A percentile compares a stretch with the other conserved stretches of the same genome.
phyloP scores from a whole-genome alignment of 2,329 filamentous ascomycete species.

The Fusarium nygamai region DNA sequence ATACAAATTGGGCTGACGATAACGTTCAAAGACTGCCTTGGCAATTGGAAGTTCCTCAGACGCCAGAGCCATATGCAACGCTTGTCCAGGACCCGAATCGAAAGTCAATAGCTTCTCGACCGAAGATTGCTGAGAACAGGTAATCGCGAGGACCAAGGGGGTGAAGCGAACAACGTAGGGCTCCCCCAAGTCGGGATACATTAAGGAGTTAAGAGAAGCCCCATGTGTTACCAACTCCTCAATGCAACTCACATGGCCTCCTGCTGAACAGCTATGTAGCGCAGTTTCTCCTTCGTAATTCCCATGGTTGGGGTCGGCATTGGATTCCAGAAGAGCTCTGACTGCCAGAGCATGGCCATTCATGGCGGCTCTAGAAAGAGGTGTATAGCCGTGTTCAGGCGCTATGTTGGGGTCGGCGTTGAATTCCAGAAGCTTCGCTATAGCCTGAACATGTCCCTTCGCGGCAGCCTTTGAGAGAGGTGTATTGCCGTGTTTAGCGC shows the following conservation, averaged over 20 bases:
- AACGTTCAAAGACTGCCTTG: not conserved
- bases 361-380: not conserved
- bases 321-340: not conserved
- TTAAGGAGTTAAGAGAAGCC: not conserved
- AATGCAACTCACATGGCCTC: not conserved
- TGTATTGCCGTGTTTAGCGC: not conserved
- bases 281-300: not conserved
- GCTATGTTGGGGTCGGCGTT: not conserved
- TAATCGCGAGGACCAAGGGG: not conserved
- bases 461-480: not conserved
- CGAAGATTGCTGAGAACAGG: not conserved
- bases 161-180: not conserved
- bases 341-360: not conserved
- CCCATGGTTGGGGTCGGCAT: not conserved
- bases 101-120: not conserved
- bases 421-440: not conserved
- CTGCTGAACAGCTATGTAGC: not conserved
- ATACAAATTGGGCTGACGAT: not conserved
- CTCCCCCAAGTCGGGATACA: not conserved
- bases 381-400: not conserved
- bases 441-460: not conserved
- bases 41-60: not conserved
- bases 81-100: not conserved
- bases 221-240: not conserved
- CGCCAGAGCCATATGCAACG: not conserved